A percentile compares a stretch with the other conserved stretches of the same genome.
phyloP scores from a whole-genome alignment of 768 basidiomycete genomes.

The Mycena sanguinolenta region DNA sequence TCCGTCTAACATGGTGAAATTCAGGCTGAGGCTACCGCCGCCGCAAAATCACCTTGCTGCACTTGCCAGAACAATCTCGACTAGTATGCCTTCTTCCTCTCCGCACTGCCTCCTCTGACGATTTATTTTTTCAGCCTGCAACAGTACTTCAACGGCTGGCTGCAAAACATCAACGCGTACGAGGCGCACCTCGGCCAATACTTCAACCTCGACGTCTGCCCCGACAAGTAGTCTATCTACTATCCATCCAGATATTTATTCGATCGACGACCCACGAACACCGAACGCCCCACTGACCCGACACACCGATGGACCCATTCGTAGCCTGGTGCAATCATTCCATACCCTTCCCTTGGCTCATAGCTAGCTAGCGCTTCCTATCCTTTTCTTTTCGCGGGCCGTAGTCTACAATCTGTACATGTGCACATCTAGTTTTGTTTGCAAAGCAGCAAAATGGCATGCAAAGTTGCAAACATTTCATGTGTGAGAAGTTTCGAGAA shows the following conservation, averaged over 20 bases:
- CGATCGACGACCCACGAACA: not conserved
- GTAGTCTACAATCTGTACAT: constrained; percentile 20
- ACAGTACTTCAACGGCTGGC: constrained; percentile 82
- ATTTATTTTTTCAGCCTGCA: constrained; percentile 60
- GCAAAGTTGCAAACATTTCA: no score
- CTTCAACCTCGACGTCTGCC: constrained; percentile 71
- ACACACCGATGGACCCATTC: constrained; percentile 14
- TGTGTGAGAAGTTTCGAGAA: no score
- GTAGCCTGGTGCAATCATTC: constrained; percentile 26
- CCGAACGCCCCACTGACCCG: not conserved
- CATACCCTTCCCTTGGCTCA: no score
- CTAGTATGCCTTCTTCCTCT: constrained; percentile 66
- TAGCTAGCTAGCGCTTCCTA: constrained; percentile 8
- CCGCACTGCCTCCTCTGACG: constrained; percentile 3
- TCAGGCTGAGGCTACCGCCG: constrained; percentile 70
- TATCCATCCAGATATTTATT: not conserved
- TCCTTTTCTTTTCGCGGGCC: not conserved
- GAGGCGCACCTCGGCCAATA: constrained; percentile 63
- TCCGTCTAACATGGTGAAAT: constrained; percentile 10
- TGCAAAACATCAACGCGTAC: constrained; percentile 70
- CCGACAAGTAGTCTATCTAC: not conserved
- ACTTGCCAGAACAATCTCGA: constrained; percentile 88
- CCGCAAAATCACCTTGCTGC: constrained; percentile 68
- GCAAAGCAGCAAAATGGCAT: not conserved
- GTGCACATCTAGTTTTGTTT: constrained; percentile 7